A percentile compares a stretch with the other conserved stretches of the same genome.
These are phyloP conservation scores for Rhizophora mangle DNA, from an alignment of 345 rosid genomes.

Conservation along the genomic window DNA sequence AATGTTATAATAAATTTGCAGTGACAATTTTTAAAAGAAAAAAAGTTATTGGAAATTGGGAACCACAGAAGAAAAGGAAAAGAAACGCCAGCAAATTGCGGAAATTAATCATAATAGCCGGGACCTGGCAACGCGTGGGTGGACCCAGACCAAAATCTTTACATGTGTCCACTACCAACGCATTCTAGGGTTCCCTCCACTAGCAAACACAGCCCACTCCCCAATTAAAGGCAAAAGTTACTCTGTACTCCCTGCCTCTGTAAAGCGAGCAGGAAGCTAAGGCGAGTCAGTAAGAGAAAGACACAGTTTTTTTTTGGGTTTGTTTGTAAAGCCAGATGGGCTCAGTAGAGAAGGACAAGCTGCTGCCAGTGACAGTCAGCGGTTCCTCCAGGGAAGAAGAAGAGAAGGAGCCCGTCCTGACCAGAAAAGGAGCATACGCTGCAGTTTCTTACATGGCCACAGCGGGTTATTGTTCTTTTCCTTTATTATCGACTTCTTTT, in stretches of 20 bases:
- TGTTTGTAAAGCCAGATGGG: slow-evolving; percentile 3
- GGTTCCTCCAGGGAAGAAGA: neutral
- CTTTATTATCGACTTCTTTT: neutral
- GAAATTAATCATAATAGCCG: slow-evolving; percentile 1
- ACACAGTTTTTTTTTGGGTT: neutral
- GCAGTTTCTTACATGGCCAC: slow-evolving; percentile 56
- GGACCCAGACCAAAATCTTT: neutral
- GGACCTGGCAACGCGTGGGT: neutral
- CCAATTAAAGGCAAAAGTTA: neutral
- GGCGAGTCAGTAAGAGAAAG: neutral
- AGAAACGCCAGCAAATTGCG: neutral
- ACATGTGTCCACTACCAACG: slow-evolving; percentile 13
- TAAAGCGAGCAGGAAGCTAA: neutral
- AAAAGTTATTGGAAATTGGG: neutral
- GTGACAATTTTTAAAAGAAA: too few species aligned
- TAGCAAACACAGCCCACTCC: neutral
- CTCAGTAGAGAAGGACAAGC: neutral
- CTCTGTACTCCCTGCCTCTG: neutral
- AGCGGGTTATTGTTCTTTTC: slow-evolving; percentile 36
- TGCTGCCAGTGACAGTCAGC: neutral
- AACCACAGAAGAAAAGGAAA: neutral
- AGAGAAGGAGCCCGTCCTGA: slow-evolving; percentile 22
- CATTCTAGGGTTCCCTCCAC: neutral
- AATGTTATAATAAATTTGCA: too few species aligned
- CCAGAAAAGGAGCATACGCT: slow-evolving; percentile 44